Evolutionary conservation across 108 stramenopile species (phyloP), one percentile per base, ranked within the genome.

Genomic region (Stephanodiscus triporus): DNA sequence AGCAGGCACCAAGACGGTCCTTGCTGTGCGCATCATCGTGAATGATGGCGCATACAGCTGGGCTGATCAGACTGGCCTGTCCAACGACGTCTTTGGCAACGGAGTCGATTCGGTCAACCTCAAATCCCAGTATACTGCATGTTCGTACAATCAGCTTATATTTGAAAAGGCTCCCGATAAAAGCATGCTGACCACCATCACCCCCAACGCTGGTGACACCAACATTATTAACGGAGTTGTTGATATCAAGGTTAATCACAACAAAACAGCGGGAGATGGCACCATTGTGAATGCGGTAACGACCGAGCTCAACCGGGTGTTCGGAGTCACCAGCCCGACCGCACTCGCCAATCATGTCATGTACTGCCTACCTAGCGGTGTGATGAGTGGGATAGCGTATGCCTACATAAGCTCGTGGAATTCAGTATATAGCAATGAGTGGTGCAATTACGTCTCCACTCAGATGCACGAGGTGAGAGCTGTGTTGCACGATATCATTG

Each of bases 291-390:
- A 26, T 26, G 53, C 53, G 8, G 26, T 54, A 16, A 27, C 53
- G 1, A 27, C 9, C 2, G 20, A 24, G 24, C 8, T 54, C 53
- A 54, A 53, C 51, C 9, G 9, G 8, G 9, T 23, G 26, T 82
- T 82, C 56, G 68, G 79, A 49, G 70, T 78, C 6, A 55, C 62
- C 16, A 55, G 9, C 1, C 75, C 78, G 9, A 53, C 9, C 54
- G 4, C 13, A 70, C 32, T 83, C 27, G 77, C 82, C 30, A 61
- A 86, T 61, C 84, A 87, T 34, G 84, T 90, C 56, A 85, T 87
- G 85, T 70, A 77, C 40, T 90, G 87, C 58, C 14, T 90, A 61
- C 43, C 43, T 16, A 16, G 2, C 14, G 43, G 16, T 13, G 14
- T 17, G 43, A 45, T 45, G 16, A 45, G 3, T 17, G 14, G 14